Base-by-base conservation (phyloP, 345 rosid genomes). In the Gossypioides kirkii region DNA sequence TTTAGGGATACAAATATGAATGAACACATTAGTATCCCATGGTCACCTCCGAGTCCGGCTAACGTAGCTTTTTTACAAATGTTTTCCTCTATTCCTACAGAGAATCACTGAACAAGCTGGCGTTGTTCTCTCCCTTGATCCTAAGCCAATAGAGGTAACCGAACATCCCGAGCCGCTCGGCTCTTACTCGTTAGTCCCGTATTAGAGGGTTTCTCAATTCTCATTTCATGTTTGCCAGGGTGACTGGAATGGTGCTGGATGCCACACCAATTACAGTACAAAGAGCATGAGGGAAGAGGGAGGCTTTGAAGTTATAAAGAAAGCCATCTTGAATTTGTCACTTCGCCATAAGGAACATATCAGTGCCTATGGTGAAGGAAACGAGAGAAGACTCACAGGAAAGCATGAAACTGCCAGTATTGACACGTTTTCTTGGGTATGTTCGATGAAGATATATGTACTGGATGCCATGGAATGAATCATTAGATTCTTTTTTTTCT, bases 241-340 rank as follows among this genome's bases (percentile, higher is more conserved):
- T 70, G 99, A 95, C 76, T 92, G 98, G 99, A 95, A 95, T 28
- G 99, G 99, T 77, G 99, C 99, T 58, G 99, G 99, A 76, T 95
- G 98, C 81, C 99, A 94, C 83, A 92, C 98, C 78, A 95, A 92
- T 61, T 95, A 79, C 88, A 94, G 99, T 80, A 95, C 99, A 14
- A 92, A 92, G 89, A 86, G 86, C 77, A 95, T 84, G 98, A 88
- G 99, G 79, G 99, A 95, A 43, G 97, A 90, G 5, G 97, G 98
- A 66, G 99, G 99, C 47, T 92, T 32, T 71, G 96, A 95, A 76
- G 90, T 77, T 23, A 92, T 95, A 17, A 95, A 95, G 82, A 91
- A 92, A 83, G 98, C 97, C 10, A 95, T 95, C 74, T 77, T 89
- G 83, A 95, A 92, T 74, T 89, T 95, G 13, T 92, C 98, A 0